Conservation (phyloP, 2,329 filamentous ascomycete species). For the Graphium sp. region DNA sequence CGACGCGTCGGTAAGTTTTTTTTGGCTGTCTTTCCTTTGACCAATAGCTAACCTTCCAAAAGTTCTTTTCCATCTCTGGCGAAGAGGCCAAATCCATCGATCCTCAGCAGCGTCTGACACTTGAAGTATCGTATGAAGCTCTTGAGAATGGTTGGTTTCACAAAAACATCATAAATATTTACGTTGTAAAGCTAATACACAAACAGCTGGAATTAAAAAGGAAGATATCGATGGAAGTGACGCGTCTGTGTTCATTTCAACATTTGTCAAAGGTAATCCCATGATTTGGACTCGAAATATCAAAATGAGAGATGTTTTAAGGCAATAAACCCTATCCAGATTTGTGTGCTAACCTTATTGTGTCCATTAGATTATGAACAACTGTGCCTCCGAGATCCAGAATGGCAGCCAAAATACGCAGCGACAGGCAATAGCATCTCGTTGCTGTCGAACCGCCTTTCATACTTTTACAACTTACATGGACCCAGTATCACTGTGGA, state of each 20-base stretch:
- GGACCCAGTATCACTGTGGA: constrained; percentile 41
- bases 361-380: constrained; percentile 27
- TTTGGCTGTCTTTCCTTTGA: background rate
- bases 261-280: constrained; percentile 27
- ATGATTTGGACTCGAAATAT: no score
- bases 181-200: no score
- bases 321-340: no score
- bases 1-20: constrained; percentile 26
- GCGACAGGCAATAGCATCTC: constrained; percentile 34
- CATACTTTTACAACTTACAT: constrained; percentile 34
- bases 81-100: constrained; percentile 35
- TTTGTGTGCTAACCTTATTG: background rate
- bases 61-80: constrained; percentile 33
- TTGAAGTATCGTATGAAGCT: constrained; percentile 32
- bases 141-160: constrained; percentile 27
- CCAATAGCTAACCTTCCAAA: background rate
- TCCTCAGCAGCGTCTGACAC: constrained; percentile 30
- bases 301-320: constrained; percentile 11
- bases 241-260: constrained; percentile 30
- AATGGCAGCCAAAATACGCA: constrained; percentile 31
- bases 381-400: constrained; percentile 27
- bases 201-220: constrained; percentile 24
- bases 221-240: constrained; percentile 25
- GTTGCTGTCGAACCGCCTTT: constrained; percentile 37
- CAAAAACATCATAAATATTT: constrained; percentile 18